Percentiles rank a stretch among this genome's conserved stretches.
Evolutionary conservation across 768 basidiomycete species (phyloP).

Genomic region (Cytidiella melzeri): DNA sequence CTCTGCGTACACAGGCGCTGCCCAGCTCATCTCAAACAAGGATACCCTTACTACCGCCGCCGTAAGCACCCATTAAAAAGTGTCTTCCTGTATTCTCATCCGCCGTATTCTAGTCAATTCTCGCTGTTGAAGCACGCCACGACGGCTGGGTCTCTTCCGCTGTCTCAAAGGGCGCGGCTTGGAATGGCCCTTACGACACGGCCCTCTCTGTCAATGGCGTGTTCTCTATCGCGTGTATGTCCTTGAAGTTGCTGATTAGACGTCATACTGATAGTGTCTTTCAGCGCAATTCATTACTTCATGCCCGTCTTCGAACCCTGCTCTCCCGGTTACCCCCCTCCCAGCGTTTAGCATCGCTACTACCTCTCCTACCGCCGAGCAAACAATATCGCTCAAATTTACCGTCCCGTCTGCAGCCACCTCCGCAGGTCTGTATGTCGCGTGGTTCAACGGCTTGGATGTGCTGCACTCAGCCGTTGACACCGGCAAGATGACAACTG

Average conservation of each 20-base stretch:
- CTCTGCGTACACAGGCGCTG: slow-evolving; percentile 53
- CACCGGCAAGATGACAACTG: neutral
- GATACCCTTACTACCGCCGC: slow-evolving; percentile 50
- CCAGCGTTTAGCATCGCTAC: slow-evolving; percentile 30
- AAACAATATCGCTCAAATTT: slow-evolving; percentile 21
- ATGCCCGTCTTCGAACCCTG: slow-evolving; percentile 42
- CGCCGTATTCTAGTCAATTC: slow-evolving; percentile 30
- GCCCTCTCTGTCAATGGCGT: slow-evolving; percentile 29
- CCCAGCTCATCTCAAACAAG: slow-evolving; percentile 33
- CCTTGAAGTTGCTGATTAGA: too few species aligned
- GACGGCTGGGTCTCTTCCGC: slow-evolving; percentile 40
- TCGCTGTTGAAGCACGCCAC: slow-evolving; percentile 49
- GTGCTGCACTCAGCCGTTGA: neutral
- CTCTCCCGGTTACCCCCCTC: slow-evolving; percentile 42
- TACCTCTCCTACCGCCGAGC: slow-evolving; percentile 26
- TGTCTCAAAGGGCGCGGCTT: slow-evolving; percentile 32
- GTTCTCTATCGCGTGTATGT: slow-evolving; percentile 35
- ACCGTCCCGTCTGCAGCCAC: slow-evolving; percentile 9
- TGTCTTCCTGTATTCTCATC: neutral
- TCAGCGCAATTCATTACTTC: slow-evolving; percentile 37
- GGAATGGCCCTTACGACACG: slow-evolving; percentile 40
- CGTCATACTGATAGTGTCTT: too few species aligned
- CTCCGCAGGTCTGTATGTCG: neutral
- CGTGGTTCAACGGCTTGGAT: neutral
- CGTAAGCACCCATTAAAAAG: slow-evolving; percentile 12